phyloP scores from a whole-genome alignment of 352 stramenopile genomes.

The Pythium myriotylum region DNA sequence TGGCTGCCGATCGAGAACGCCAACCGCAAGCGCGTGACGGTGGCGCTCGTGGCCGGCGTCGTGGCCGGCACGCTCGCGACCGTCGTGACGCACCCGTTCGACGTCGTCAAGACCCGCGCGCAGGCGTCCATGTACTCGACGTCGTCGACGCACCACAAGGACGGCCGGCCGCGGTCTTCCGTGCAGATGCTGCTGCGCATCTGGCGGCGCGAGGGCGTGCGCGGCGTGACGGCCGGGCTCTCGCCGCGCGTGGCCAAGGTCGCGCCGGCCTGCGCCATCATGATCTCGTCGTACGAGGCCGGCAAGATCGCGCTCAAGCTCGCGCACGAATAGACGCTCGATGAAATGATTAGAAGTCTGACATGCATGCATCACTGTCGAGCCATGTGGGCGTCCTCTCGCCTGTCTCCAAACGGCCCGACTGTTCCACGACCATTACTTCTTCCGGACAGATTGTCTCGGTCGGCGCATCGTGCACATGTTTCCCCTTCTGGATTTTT shows the following conservation, averaged over 20 bases:
- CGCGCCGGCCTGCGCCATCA: conserved; percentile 77
- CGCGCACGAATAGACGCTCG: not conserved
- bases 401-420: not conserved
- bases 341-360: too few species aligned
- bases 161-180: conserved; percentile 30
- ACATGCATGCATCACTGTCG: too few species aligned
- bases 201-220: conserved; percentile 43
- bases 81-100: conserved; percentile 92
- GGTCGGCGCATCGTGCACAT: not conserved
- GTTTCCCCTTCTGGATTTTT: conserved; percentile 3
- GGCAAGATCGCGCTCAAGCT: conserved; percentile 59
- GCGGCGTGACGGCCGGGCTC: conserved; percentile 52
- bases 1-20: conserved; percentile 34
- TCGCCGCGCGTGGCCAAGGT: conserved; percentile 68
- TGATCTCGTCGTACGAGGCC: conserved; percentile 78
- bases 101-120: conserved; percentile 94
- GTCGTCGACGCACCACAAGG: conserved; percentile 22
- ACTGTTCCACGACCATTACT: not conserved
- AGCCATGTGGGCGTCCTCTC: too few species aligned
- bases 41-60: conserved; percentile 87
- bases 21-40: conserved; percentile 37
- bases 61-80: conserved; percentile 85
- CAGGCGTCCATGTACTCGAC: conserved; percentile 64
- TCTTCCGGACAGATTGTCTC: not conserved
- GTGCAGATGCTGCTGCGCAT: conserved; percentile 51